Evolutionary conservation across 192 early-diverging fungal species (phyloP), one percentile per base, ranked within the genome.

Genomic region (Coemansia sp.): DNA sequence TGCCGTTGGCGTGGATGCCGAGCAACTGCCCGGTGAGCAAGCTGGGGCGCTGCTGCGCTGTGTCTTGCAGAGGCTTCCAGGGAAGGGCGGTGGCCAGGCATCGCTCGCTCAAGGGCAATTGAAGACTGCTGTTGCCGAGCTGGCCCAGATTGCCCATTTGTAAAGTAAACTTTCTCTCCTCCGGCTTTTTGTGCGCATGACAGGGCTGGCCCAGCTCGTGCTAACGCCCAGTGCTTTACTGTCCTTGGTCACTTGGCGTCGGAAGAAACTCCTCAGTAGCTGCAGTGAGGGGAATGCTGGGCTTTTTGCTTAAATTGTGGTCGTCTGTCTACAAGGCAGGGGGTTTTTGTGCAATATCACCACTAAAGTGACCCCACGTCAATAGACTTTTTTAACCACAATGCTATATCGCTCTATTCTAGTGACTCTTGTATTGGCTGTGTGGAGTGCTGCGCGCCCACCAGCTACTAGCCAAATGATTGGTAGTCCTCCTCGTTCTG

Each of bases 21-120:
- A 91, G 72, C 82, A 87, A 34, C 83, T 87, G 60, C 89, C 92
- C 64, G 87, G 82, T 37, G 93, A 91, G 77, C 88, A 92, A 46
- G 90, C 89, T 2, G 87, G 88, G 35, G 90, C 89, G 9, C 63
- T 87, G 8, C 83, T 97, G 56, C 90, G 89, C 74, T 71, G 74
- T 6, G 76, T 87, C 68, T 87, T 97, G 71, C 67, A 70, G 40
- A n/a, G 18, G 0, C 76, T 93, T 59, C 81, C 90, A 2, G 82
- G 88, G 7, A 76, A 69, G 51, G 66, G 77, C 43, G 77, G 77
- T 10, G 77, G 77, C 13, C 72, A 74, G 62, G 59, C 65, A 2
- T 14, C 62, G 43, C 68, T 80, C 60, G 77, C 77, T 0, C 67
- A 74, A 38, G 77, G 77, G 0, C 56, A 35, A 48, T 62, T 80